Evolutionary conservation across 2,329 filamentous ascomycete species (phyloP).

Genomic region (Hortaea sp.): DNA sequence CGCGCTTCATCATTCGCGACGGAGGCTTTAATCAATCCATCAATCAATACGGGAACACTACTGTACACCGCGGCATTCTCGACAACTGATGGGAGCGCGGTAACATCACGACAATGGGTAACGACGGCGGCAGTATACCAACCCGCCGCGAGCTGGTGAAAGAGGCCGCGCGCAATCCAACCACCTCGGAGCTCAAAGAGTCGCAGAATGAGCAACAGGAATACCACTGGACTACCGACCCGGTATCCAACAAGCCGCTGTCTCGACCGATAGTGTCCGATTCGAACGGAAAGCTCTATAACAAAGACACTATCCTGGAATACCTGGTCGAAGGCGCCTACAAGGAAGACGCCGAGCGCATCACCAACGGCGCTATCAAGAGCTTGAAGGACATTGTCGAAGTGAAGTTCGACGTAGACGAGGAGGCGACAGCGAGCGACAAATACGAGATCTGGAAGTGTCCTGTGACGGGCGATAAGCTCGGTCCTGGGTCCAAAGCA

Average conservation of each 20-base stretch:
- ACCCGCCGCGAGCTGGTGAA: constrained; percentile 94
- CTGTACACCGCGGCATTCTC: too few species aligned
- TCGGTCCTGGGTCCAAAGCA: constrained; percentile 68
- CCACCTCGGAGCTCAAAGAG: constrained; percentile 79
- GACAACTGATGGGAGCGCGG: too few species aligned
- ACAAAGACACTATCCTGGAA: constrained; percentile 80
- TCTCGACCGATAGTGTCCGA: constrained; percentile 74
- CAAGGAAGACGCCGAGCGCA: constrained; percentile 51
- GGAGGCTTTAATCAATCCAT: too few species aligned
- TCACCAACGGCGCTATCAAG: constrained; percentile 56
- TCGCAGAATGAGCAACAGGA: constrained; percentile 73
- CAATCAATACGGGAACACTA: too few species aligned
- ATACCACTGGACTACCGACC: constrained; percentile 80
- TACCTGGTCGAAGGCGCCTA: constrained; percentile 47
- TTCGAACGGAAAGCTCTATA: constrained; percentile 75
- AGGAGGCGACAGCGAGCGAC: constrained; percentile 33
- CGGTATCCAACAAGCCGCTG: constrained; percentile 70
- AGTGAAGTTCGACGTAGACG: constrained; percentile 60
- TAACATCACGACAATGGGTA: constrained; percentile 58
- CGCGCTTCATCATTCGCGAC: too few species aligned
- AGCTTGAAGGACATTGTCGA: constrained; percentile 79
- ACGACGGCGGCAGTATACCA: constrained; percentile 92
- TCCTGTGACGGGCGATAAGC: constrained; percentile 74
- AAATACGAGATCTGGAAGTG: constrained; percentile 61
- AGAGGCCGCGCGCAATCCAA: constrained; percentile 73